Conservation (phyloP, 805 yeast species). For the Yamadazyma tumulicola region DNA sequence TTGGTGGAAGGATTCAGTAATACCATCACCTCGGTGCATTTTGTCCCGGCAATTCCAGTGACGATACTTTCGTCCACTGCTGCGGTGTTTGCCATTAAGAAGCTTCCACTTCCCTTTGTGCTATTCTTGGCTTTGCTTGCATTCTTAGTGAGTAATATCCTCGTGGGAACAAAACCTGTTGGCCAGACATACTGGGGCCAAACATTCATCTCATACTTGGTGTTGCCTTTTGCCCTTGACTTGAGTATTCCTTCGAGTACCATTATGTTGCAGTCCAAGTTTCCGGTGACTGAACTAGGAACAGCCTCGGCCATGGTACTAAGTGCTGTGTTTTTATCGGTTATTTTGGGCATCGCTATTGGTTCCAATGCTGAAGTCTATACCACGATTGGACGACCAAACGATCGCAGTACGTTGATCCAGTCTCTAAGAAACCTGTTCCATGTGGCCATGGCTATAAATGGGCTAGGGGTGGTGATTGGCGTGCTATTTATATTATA, state of each 20-base stretch:
- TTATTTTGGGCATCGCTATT: not conserved
- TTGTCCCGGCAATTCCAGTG: slow-evolving; percentile 31
- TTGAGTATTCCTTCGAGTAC: not conserved
- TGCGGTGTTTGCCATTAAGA: slow-evolving; percentile 45
- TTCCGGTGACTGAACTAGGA: not conserved
- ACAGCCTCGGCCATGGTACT: not conserved
- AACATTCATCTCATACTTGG: slow-evolving; percentile 27
- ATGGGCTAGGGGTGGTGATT: slow-evolving; percentile 20
- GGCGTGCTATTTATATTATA: not conserved
- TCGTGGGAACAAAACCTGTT: slow-evolving; percentile 54
- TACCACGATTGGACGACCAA: not conserved
- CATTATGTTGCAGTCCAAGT: not conserved
- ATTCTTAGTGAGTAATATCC: slow-evolving; percentile 47
- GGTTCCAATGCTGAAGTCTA: not conserved
- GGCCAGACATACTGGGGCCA: slow-evolving; percentile 60
- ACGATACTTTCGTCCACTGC: slow-evolving; percentile 56
- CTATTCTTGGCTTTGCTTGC: slow-evolving; percentile 49
- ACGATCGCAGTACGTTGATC: not conserved
- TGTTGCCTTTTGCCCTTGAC: not conserved
- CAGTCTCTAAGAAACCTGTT: not conserved
- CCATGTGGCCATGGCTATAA: not conserved
- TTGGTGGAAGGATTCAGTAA: slow-evolving; percentile 4
- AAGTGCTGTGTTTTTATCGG: not conserved
- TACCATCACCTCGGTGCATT: slow-evolving; percentile 25
- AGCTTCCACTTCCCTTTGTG: slow-evolving; percentile 45